Conservation (phyloP, 345 rosid genomes). For the Linum lewisii region DNA sequence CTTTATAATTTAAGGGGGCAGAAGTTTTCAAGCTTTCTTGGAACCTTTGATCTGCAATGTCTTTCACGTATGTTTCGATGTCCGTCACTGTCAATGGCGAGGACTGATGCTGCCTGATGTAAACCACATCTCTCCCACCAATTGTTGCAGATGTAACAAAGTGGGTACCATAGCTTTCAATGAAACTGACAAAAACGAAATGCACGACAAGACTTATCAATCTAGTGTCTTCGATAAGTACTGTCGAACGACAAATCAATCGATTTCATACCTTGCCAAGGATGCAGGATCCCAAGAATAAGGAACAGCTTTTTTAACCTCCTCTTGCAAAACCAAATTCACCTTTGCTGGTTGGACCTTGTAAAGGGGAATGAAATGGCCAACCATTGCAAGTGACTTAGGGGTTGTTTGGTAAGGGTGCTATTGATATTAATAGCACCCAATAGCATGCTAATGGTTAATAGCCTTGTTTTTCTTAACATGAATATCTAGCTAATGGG, state of each 20-base stretch:
- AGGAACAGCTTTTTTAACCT: slow-evolving; percentile 73
- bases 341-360: slow-evolving; percentile 46
- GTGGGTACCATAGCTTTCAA: slow-evolving; percentile 32
- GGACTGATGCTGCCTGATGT: slow-evolving; percentile 83
- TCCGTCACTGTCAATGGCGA: slow-evolving; percentile 59
- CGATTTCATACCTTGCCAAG: slow-evolving; percentile 61
- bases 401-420: too few species aligned
- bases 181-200: background rate
- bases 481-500: too few species aligned
- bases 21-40: slow-evolving; percentile 45
- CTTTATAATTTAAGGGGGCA: slow-evolving; percentile 76
- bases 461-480: too few species aligned
- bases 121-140: slow-evolving; percentile 96
- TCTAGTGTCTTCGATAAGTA: background rate
- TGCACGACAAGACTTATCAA: background rate
- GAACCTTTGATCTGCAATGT: slow-evolving; percentile 66
- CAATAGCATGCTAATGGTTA: too few species aligned
- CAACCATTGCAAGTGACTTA: slow-evolving; percentile 91
- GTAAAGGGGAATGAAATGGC: slow-evolving; percentile 58
- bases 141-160: slow-evolving; percentile 82
- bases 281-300: slow-evolving; percentile 97
- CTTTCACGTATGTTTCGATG: slow-evolving; percentile 73
- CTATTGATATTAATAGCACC: too few species aligned
- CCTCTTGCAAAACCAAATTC: slow-evolving; percentile 45
- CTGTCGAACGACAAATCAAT: background rate